Base-by-base conservation (phyloP, 495 filamentous ascomycete species). In the Rostrohypoxylon terebratum region DNA sequence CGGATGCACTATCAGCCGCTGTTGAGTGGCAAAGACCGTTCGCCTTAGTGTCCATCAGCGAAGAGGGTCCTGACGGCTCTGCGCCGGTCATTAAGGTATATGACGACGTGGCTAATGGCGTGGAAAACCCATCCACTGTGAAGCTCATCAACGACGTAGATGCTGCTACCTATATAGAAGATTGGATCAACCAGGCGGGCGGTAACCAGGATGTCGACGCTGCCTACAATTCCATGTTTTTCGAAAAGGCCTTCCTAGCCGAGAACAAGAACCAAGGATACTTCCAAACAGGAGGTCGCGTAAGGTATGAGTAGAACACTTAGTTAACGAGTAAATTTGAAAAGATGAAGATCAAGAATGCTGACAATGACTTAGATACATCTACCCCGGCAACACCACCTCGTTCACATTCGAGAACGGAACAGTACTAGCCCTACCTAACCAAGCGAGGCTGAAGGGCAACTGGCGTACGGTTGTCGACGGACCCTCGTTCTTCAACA, bases 191-290 rank as follows among this genome's bases (percentile, higher is more conserved):
- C n/a, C 63, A 68, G 28, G 77, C 75, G n/a, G 55, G 64, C 10
- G 78, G 73, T 44, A 78, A 78, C 62, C 81, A 82, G 54, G 84
- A 86, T 63, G 77, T 75, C 25, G 83, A 86, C 63, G 81, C 83
- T n/a, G 81, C 79, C 1, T 86, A 83, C 65, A 86, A 86, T 63
- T 77, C 78, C 4, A 78, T 85, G 73, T 86, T 86, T 65, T 77
- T 72, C 63, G 76, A 76, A 44, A 72, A 75, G 44, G 74, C 74
- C 1, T 75, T 73, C 58, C 31, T 66, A 21, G 76, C 76, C 13
- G 76, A 70, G 55, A 54, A 68, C 42, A 58, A 63, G 21, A 75
- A 68, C 33, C 48, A 21, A 31, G 75, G 73, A 7, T 75, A 75
- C 47, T 79, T 79, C 69, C 65, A 77, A 38, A 69, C 69, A 7